Base-by-base conservation (phyloP, 2,329 filamentous ascomycete species). In the Cercospora janseana region DNA sequence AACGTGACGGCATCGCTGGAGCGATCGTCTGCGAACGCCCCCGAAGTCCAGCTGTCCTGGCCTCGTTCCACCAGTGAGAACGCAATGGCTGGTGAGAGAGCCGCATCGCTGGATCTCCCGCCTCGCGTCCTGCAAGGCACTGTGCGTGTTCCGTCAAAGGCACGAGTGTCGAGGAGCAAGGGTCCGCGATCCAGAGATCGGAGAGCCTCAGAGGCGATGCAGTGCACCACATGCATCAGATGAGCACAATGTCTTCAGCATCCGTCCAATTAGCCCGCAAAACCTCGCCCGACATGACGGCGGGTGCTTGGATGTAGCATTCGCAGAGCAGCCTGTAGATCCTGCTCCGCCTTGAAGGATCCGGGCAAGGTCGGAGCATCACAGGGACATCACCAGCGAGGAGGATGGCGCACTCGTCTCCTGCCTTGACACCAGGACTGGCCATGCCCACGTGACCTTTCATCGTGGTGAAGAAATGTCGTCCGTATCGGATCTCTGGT, bases 381-480 rank as follows among this genome's bases (percentile, higher is more conserved):
- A 65, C 55, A 4, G 63, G 64, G 6, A 65, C 63, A 45, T 66
- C 64, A 2, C 61, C 62, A 7, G 62, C 61, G 2, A 64, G 42
- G 7, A 65, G 20, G 2, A 65, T 51, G 2, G 59, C 63, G 12
- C 63, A 24, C 9, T 54, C 32, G 35, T 65, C 64, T 3, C 59
- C 57, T 6, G 52, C 37, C 4, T 40, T 23, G 13, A 65, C 49
- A 6, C 62, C 63, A 9, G 54, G 56, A 3, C 61, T 63, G 2
- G 60, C 63, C 29, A 65, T 44, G 4, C 63, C 64, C 23, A 49
- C 43, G 20, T 54, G 54, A 9, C 60, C 60, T 35, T 57, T 56
- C n/a, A 23, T 31, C 4, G 63, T 63, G 9, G 53, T 56, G 48
- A 64, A 64, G 38, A 57, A 59, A 20, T 54, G 49, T 13, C 63